Conservation (phyloP, 2,329 filamentous ascomycete species). For the Tolypocladium amazonense region DNA sequence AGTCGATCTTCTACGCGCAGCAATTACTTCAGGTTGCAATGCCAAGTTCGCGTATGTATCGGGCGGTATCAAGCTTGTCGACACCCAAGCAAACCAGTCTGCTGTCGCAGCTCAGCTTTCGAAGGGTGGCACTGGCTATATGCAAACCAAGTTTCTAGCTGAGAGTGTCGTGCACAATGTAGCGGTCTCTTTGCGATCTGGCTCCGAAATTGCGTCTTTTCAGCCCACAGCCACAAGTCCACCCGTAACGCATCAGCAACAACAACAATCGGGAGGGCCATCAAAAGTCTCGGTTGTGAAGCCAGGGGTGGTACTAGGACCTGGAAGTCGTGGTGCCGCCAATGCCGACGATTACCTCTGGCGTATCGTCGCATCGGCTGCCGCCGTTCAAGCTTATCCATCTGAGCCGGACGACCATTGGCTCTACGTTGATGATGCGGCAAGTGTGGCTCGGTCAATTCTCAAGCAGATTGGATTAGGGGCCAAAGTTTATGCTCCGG, state of each 20-base stretch:
- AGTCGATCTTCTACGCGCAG: slow-evolving; percentile 9
- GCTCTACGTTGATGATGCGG: slow-evolving; percentile 8
- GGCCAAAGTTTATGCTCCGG: background rate
- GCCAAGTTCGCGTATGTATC: slow-evolving; percentile 13
- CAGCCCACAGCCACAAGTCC: background rate
- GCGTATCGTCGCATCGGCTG: slow-evolving; percentile 7
- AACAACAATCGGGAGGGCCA: background rate
- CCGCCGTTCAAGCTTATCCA: slow-evolving; percentile 5
- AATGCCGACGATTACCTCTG: slow-evolving; percentile 14
- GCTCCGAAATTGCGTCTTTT: background rate
- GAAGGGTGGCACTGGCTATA: slow-evolving; percentile 6
- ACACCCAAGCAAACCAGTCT: background rate
- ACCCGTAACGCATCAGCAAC: background rate
- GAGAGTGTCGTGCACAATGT: slow-evolving; percentile 8
- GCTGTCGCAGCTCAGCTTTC: background rate
- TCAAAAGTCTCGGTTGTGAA: slow-evolving; percentile 9
- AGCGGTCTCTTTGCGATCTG: background rate
- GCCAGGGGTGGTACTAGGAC: slow-evolving; percentile 12
- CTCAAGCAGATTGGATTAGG: slow-evolving; percentile 1
- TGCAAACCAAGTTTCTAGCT: slow-evolving; percentile 14
- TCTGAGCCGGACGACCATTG: slow-evolving; percentile 4
- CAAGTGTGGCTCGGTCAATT: slow-evolving; percentile 5
- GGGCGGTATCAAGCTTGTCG: slow-evolving; percentile 7
- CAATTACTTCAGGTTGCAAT: slow-evolving; percentile 3
- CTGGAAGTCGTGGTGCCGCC: slow-evolving; percentile 6